Evolutionary conservation across 1,139 yeast species (phyloP).

Genomic region (Suhomyces atakaporum): DNA sequence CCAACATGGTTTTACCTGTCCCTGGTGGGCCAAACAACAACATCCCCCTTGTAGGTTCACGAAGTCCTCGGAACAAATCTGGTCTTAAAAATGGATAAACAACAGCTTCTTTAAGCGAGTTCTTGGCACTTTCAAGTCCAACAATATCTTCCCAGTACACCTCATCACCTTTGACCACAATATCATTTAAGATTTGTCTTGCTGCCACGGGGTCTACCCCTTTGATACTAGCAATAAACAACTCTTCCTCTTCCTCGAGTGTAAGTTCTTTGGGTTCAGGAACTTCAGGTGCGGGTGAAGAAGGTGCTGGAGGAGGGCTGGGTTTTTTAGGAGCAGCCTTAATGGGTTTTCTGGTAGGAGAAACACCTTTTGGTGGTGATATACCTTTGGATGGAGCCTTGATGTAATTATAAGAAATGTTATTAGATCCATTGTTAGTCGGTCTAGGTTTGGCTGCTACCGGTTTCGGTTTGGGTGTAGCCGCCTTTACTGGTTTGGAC

Average conservation of each 20-base stretch:
- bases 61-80: constrained; percentile 82
- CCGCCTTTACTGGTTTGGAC: too few species aligned
- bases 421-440: constrained; percentile 11
- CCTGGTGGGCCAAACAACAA: constrained; percentile 97
- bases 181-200: constrained; percentile 80
- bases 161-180: constrained; percentile 91
- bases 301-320: constrained; percentile 4
- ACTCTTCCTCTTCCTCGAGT: constrained; percentile 67
- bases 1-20: constrained; percentile 97
- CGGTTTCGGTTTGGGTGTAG: constrained; percentile 9
- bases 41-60: constrained; percentile 98
- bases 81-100: constrained; percentile 96
- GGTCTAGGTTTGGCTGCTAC: constrained; percentile 9
- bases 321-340: constrained; percentile 15
- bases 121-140: constrained; percentile 87
- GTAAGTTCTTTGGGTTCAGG: constrained; percentile 29
- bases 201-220: constrained; percentile 47
- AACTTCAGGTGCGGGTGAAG: constrained; percentile 7
- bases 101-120: constrained; percentile 90
- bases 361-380: constrained; percentile 1
- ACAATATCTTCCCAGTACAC: constrained; percentile 98
- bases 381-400: constrained; percentile 11
- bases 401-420: constrained; percentile 35
- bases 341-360: constrained; percentile 13
- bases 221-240: constrained; percentile 36